Evolutionary conservation across 257 asterid species (phyloP), one percentile per base, ranked within the genome.

Genomic region (Gentiana dahurica): DNA sequence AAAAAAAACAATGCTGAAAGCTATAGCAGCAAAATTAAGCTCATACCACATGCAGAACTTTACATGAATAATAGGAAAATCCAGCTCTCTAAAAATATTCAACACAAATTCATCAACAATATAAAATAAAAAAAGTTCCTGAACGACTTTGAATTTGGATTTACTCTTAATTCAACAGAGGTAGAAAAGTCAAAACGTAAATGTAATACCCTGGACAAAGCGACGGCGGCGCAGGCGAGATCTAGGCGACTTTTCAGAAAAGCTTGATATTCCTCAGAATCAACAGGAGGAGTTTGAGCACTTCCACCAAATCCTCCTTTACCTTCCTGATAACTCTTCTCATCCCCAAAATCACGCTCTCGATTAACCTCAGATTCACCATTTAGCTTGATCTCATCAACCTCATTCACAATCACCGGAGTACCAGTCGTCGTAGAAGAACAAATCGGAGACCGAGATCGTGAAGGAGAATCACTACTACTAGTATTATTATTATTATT

Each of bases 221-320:
- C 95, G 46, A 86, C 85, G 76, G 95, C 97, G 50, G 95, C 95
- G 66, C 97, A 89, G 36, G 94, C 97, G 73, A 84, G 62, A 69
- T 89, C 86, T 24, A 89, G 95, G 39, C 77, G 86, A 66, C 81
- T 86, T 81, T 80, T 84, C 15, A 89, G 86, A 58, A 72, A 70
- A 9, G 90, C 79, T 70, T 86, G 97, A 51, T 80, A 78, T 64
- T 78, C 88, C 50, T 75, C 78, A 5, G 93, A 70, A 78, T 80
- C 86, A 13, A 55, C 57, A 32, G 81, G 83, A 49, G 77, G 56
- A 69, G 67, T 67, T 45, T 65, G 77, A 9, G 71, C 64, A 5
- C 34, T 75, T 7, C 39, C 51, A 7, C 51, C 61, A 39, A 15
- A 38, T 0, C 41, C 46, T 53, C 65, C 62, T 51, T 36, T 55